Evolutionary conservation across 163 green algal genomes (phyloP), one percentile per base, ranked within the genome.

Genomic region (Scenedesmus sp.): DNA sequence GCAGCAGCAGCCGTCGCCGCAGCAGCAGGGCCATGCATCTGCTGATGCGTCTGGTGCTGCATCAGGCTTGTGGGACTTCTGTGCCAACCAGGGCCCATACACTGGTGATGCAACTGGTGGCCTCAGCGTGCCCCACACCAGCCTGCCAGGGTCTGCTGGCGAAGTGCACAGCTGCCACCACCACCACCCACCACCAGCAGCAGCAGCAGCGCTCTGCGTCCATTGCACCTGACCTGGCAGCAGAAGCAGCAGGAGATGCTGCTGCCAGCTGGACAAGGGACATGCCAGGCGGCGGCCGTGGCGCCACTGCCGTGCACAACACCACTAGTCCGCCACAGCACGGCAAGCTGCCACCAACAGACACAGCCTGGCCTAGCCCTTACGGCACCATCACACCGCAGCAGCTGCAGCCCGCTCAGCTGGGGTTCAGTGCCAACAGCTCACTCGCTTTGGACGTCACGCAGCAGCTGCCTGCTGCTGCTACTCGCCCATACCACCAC

Each of bases 391-490:
- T 24, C 68, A 79, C 26, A 4, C 30, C 10, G 3, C 68, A 40
- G 68, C 68, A 79, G 68, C 68, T 79, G 68, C 68, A 42, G 68
- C 68, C 20, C 9, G 61, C 61, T 73, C 68, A 79, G 33, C 68
- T 65, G 53, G 53, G 13, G 53, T 65, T 22, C 15, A 65, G 53
- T 65, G 53, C 53, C 53, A 65, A 24, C 53, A 65, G 53, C 53
- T 65, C 15, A 16, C 53, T 16, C 26, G 53, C 53, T 65, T 13
- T 65, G 22, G 53, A 20, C 15, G 3, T 30, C 15, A 13, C 26
- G 53, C 68, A 79, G 68, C 68, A 79, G 68, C 68, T 18, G 33
- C 68, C 68, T 43, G 68, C n/a, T 79, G 68, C 61, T 79, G 26
- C n/a, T 15, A 30, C 68, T 15, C 61, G 24, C 24, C 9, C 24